These are phyloP conservation scores for Raddia distichophylla DNA, from an alignment of 176 grass and related monocot genomes.

Conservation along the genomic window DNA sequence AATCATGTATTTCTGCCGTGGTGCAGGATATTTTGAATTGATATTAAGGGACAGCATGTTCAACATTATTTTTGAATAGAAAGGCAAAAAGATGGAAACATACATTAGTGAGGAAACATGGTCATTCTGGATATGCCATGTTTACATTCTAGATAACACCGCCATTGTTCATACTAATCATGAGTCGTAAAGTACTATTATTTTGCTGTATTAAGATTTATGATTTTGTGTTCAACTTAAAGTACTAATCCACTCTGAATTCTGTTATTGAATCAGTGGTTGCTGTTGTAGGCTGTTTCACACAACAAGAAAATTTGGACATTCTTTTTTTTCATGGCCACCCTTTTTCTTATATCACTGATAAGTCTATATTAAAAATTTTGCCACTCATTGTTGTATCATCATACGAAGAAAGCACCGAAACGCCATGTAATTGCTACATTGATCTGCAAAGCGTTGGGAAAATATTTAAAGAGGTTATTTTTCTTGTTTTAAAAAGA, in stretches of 20 bases:
- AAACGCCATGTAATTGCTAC: too few relatives aligned
- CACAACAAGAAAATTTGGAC: constrained; percentile 3
- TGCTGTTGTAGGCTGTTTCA: neutral
- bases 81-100: neutral
- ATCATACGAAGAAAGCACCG: too few relatives aligned
- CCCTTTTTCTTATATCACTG: neutral
- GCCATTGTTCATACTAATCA: neutral
- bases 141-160: neutral
- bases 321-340: neutral
- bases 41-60: neutral
- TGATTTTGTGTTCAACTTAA: neutral
- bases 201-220: constrained; percentile 1
- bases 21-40: neutral
- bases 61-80: neutral
- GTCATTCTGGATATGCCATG: neutral
- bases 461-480: neutral
- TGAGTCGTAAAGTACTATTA: neutral
- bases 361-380: neutral
- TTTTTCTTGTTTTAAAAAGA: neutral
- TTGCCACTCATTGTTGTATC: too few relatives aligned
- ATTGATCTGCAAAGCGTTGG: too few relatives aligned
- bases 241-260: neutral
- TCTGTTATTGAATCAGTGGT: neutral
- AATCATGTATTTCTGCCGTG: neutral
- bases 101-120: neutral